phyloP scores from a whole-genome alignment of 768 basidiomycete species.

The Tulasnella sp. region DNA sequence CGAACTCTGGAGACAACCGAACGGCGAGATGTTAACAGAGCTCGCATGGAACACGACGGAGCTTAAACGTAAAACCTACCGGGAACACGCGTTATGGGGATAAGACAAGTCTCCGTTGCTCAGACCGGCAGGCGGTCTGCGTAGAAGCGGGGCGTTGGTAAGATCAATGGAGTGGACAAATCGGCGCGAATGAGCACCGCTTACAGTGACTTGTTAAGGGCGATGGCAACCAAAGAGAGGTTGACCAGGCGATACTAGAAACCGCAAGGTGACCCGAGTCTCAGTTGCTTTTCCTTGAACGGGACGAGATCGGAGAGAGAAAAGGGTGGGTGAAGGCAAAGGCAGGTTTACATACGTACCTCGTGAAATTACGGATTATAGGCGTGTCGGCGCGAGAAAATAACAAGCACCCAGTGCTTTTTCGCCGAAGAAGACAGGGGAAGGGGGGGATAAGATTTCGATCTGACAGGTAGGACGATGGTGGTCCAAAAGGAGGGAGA shows the following conservation, averaged over 20 bases:
- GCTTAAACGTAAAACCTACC: constrained; percentile 19
- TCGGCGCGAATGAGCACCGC: neutral
- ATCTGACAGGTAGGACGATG: neutral
- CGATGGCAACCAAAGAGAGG: neutral
- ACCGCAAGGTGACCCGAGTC: neutral
- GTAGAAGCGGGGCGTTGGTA: neutral
- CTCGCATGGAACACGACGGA: neutral
- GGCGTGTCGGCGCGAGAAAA: constrained; percentile 4
- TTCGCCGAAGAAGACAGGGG: neutral
- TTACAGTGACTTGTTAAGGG: neutral
- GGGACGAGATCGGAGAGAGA: neutral
- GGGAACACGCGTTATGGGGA: neutral
- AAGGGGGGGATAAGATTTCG: constrained; percentile 3
- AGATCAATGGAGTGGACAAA: neutral
- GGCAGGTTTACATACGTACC: constrained; percentile 7
- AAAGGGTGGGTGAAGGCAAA: neutral
- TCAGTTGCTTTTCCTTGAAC: neutral
- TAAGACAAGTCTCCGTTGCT: neutral
- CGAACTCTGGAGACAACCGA: constrained; percentile 1
- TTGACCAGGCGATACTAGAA: neutral
- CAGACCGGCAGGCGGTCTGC: neutral
- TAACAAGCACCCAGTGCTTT: constrained; percentile 2
- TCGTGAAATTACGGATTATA: constrained; percentile 8
- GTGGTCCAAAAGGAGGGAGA: constrained; percentile 2
- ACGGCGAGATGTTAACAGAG: neutral